Percentiles rank a stretch among this genome's conserved stretches.
phyloP scores from a whole-genome alignment of 768 basidiomycete genomes.

The Leccinellum luteum region DNA sequence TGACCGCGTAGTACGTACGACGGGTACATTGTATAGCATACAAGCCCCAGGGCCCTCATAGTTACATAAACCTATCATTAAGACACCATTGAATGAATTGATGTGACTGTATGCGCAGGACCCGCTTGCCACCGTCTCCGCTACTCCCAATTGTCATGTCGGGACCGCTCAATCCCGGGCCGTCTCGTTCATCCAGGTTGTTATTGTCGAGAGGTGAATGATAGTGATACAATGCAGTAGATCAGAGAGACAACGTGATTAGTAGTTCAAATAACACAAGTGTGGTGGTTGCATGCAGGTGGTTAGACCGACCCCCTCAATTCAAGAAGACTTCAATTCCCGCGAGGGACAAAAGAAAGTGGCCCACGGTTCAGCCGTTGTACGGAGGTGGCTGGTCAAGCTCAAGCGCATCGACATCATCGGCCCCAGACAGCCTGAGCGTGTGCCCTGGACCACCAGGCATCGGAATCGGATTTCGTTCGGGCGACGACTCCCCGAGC shows the following conservation, averaged over 20 bases:
- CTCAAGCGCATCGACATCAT: constrained; percentile 1
- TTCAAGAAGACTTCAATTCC: background rate
- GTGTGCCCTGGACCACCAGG: constrained; percentile 23
- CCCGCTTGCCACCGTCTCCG: constrained; percentile 22
- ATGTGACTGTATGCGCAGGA: background rate
- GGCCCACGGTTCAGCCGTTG: constrained; percentile 3
- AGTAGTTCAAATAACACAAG: background rate
- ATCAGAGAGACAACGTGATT: background rate
- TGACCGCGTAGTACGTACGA: background rate
- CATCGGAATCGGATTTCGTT: constrained; percentile 13
- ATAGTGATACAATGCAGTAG: constrained; percentile 1
- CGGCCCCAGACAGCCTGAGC: constrained; percentile 5
- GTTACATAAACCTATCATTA: background rate
- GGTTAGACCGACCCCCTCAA: background rate
- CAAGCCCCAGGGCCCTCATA: too few relatives aligned
- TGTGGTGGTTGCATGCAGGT: background rate
- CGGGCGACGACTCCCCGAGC: background rate
- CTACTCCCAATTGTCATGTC: constrained; percentile 9
- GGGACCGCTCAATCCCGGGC: background rate
- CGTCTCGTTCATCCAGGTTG: background rate
- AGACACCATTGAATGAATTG: background rate
- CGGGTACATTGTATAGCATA: background rate
- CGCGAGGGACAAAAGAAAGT: background rate
- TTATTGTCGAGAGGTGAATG: background rate
- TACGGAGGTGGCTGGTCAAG: constrained; percentile 24